Percentiles rank a stretch among this genome's conserved stretches.
Conservation (phyloP, 495 filamentous ascomycete species). For the Hypoxylon fragiforme region DNA sequence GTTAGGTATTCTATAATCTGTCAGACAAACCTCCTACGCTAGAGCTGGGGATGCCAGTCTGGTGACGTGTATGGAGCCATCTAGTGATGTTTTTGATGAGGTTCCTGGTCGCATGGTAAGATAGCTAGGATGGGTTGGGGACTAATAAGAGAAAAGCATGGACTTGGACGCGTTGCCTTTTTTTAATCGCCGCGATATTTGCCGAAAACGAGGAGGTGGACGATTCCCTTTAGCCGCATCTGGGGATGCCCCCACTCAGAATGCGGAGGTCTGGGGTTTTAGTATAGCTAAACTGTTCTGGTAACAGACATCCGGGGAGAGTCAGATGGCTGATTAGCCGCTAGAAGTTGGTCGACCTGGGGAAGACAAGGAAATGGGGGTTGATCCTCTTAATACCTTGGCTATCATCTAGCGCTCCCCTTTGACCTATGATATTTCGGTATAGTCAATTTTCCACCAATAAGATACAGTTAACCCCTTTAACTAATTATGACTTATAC, state of each 20-base stretch:
- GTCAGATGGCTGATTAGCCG: too few species aligned
- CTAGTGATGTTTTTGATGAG: not conserved
- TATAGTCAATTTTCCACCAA: slow-evolving; percentile 35
- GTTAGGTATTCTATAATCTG: too few species aligned
- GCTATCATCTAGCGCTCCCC: not conserved
- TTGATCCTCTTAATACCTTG: not conserved
- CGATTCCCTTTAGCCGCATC: slow-evolving; percentile 24
- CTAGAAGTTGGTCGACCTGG: too few species aligned
- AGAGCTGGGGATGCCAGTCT: too few species aligned
- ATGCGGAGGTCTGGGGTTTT: slow-evolving; percentile 27
- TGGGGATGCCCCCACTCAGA: slow-evolving; percentile 15
- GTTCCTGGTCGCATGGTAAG: not conserved
- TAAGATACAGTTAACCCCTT: not conserved
- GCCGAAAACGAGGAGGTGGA: slow-evolving; percentile 19
- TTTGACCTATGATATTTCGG: too few species aligned
- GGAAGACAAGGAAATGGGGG: not conserved
- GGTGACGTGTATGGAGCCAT: too few species aligned
- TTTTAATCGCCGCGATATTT: slow-evolving; percentile 9
- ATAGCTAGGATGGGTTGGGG: not conserved
- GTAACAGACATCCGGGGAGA: not conserved
- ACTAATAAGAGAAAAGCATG: not conserved
- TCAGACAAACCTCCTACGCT: too few species aligned
- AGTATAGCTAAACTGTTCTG: not conserved
- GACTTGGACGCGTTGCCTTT: not conserved
- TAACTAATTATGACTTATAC: not conserved